Evolutionary conservation across 345 rosid species (phyloP), one percentile per base, ranked within the genome.

Genomic region (Nasturtium officinale): DNA sequence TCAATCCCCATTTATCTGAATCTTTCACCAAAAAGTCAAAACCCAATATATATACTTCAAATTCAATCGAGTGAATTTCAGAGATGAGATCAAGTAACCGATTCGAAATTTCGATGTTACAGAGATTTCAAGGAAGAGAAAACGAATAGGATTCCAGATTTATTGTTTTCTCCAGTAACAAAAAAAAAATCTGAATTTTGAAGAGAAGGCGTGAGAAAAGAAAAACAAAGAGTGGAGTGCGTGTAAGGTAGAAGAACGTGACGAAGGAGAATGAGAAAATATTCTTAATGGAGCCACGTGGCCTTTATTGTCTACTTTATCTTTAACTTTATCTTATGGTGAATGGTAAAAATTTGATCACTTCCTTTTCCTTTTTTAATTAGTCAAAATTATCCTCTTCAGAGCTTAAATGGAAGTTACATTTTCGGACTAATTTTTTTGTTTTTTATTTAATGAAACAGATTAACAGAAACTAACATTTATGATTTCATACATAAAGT

Each of bases 1-100:
- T 90, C 97, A 4, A 94, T 86, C 3, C 92, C 98, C 97, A 90
- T 90, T 58, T 73, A 54, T 64, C 63, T 18, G 5, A 56, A 54
- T n/a, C 37, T 52, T 48, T 35, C 33, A 69, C 55, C 18, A 15
- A 18, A 17, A 60, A 67, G 63, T 67, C 78, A 58, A 75, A 40
- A 29, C 25, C 18, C 25, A 2, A 21, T 20, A 28, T 13, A 21
- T 20, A 28, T 13, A 5, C 8, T 40, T 40, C 7, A 15, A 43
- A 15, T 43, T 15, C 18, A n/a, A 58, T 21, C 16, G 17, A 55
- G 8, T 2, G 20, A 26, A 25, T 38, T n/a, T 30, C 8, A 43
- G 55, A 47, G 52, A 6, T 66, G 48, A 35, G 52, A 20, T 11
- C 52, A 1, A 18, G 30, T 5, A 5, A 33, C 0, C 26, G 11